phyloP scores from a whole-genome alignment of 2,329 filamentous ascomycete genomes.

The Sarocladium strictum region DNA sequence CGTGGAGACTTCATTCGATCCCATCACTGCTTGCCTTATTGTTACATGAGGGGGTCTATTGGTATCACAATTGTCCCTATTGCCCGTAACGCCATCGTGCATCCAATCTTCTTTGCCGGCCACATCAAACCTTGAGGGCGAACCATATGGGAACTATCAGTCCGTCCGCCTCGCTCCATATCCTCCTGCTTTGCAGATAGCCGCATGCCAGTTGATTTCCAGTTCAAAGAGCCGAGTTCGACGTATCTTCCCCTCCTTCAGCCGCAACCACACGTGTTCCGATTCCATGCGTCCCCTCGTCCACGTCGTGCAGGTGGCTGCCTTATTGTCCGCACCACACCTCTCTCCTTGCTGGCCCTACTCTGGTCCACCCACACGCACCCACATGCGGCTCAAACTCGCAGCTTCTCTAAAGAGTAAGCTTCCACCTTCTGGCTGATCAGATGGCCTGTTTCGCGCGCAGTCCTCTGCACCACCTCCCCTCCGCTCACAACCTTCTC shows the following conservation, averaged over 20 bases:
- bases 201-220: not conserved
- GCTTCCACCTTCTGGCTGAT: slow-evolving; percentile 73
- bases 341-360: not conserved
- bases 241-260: not conserved
- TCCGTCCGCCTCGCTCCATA: not conserved
- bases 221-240: not conserved
- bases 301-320: not conserved
- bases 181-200: not conserved
- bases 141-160: no score
- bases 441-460: slow-evolving; percentile 69
- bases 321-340: slow-evolving; percentile 2
- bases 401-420: slow-evolving; percentile 77
- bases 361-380: not conserved
- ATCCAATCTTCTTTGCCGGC: not conserved
- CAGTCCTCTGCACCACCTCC: slow-evolving; percentile 62
- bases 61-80: not conserved
- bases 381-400: slow-evolving; percentile 40
- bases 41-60: not conserved
- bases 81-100: not conserved
- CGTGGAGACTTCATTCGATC: no score
- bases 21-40: not conserved
- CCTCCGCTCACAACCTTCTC: slow-evolving; percentile 62
- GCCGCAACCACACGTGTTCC: slow-evolving; percentile 8
- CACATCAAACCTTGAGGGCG: not conserved
- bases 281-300: not conserved